Conservation (phyloP, 352 stramenopile species). For the Pythium apleroticum region DNA sequence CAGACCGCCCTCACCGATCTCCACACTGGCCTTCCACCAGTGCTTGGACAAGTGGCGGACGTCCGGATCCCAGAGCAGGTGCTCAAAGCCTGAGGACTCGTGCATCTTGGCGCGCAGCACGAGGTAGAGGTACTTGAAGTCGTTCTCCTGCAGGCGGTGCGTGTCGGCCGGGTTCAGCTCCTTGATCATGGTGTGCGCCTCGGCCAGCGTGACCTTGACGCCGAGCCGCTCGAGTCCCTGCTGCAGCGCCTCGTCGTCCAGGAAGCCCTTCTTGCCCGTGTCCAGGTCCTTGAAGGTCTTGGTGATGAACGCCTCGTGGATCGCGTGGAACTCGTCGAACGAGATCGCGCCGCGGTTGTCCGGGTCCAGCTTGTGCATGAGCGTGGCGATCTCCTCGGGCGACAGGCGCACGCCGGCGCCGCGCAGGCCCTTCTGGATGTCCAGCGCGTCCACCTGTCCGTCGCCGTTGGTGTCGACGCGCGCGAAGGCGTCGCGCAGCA, state of each 20-base stretch:
- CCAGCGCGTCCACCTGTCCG: slow-evolving; percentile 64
- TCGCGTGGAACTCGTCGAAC: slow-evolving; percentile 71
- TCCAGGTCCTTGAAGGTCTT: slow-evolving; percentile 79
- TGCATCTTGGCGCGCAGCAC: slow-evolving; percentile 79
- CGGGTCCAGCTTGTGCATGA: slow-evolving; percentile 74
- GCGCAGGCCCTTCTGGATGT: slow-evolving; percentile 73
- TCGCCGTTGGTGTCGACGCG: slow-evolving; percentile 70
- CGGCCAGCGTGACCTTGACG: slow-evolving; percentile 64
- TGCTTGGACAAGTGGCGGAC: slow-evolving; percentile 85
- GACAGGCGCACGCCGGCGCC: slow-evolving; percentile 62
- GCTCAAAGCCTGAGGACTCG: slow-evolving; percentile 64
- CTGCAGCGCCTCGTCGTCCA: slow-evolving; percentile 68
- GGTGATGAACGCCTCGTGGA: slow-evolving; percentile 77
- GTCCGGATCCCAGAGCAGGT: slow-evolving; percentile 78
- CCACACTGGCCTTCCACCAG: slow-evolving; percentile 86
- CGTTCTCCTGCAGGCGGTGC: slow-evolving; percentile 64
- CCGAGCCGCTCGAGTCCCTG: slow-evolving; percentile 62
- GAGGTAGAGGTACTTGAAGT: slow-evolving; percentile 86
- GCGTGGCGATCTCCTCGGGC: slow-evolving; percentile 46
- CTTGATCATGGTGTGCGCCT: slow-evolving; percentile 79
- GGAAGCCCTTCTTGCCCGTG: slow-evolving; percentile 59
- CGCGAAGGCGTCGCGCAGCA: slow-evolving; percentile 74
- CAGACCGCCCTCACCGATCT: slow-evolving; percentile 71
- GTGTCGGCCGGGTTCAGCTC: slow-evolving; percentile 66
- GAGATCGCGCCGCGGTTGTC: slow-evolving; percentile 66